Evolutionary conservation across 2,329 filamentous ascomycete genomes (phyloP).

Genomic region (Neurospora sp.): DNA sequence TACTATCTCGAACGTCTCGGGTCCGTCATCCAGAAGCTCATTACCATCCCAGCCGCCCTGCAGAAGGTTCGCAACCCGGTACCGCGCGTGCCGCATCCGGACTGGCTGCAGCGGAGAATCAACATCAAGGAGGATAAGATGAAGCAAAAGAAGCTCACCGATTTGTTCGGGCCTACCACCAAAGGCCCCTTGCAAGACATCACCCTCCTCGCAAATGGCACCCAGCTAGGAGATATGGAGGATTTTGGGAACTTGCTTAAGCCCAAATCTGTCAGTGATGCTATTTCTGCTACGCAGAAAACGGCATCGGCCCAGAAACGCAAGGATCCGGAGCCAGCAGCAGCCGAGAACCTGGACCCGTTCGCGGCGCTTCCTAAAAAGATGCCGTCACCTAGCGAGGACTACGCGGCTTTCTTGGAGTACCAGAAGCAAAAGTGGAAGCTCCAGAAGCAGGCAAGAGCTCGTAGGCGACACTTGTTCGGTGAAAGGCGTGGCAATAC

Average conservation of each 20-base stretch:
- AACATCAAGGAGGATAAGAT: conserved; percentile 93
- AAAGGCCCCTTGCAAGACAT: conserved; percentile 64
- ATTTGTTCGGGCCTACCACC: conserved; percentile 53
- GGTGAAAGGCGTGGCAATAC: conserved; percentile 67
- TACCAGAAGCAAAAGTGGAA: conserved; percentile 99
- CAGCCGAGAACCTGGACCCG: conserved; percentile 58
- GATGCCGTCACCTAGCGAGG: conserved; percentile 76
- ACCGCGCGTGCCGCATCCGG: conserved; percentile 83
- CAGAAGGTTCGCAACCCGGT: conserved; percentile 95
- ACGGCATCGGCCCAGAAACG: conserved; percentile 50
- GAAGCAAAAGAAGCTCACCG: conserved; percentile 98
- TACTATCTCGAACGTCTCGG: conserved; percentile 95
- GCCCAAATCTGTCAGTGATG: conserved; percentile 46
- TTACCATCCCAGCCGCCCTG: conserved; percentile 93
- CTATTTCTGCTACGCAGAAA: conserved; percentile 47
- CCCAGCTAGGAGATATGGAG: conserved; percentile 59
- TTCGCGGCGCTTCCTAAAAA: conserved; percentile 71
- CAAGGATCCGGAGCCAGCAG: conserved; percentile 58
- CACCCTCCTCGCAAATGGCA: conserved; percentile 47
- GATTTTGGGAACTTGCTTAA: conserved; percentile 66
- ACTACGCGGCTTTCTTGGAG: conserved; percentile 79
- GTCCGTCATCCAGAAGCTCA: conserved; percentile 96
- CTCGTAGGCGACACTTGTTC: conserved; percentile 80
- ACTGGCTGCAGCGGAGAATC: conserved; percentile 91
- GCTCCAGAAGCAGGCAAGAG: conserved; percentile 83